Evolutionary conservation across 805 yeast genomes (phyloP).

Genomic region (Priceomyces castillae): DNA sequence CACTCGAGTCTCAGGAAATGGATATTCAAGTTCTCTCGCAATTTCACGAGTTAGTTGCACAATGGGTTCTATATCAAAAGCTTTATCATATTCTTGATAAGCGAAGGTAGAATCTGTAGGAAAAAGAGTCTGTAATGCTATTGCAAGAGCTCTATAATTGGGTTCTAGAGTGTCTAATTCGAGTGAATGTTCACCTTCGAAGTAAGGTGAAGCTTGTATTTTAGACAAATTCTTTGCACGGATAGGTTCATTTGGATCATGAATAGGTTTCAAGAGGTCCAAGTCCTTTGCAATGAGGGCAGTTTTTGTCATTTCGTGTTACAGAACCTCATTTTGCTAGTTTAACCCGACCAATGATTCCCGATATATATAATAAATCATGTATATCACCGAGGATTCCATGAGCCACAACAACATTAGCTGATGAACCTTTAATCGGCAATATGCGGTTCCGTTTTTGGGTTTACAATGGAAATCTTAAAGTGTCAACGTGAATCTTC

Average conservation of each 20-base stretch:
- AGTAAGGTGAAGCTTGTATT: constrained; percentile 29
- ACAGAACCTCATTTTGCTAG: no score
- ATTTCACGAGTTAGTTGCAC: constrained; percentile 14
- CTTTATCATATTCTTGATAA: constrained; percentile 17
- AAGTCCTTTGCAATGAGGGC: not conserved
- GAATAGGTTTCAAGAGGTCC: not conserved
- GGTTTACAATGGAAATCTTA: no score
- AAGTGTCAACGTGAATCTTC: no score
- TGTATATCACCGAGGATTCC: no score
- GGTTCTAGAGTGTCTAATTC: constrained; percentile 19
- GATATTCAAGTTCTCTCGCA: constrained; percentile 8
- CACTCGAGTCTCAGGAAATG: constrained; percentile 14
- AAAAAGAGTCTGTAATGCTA: constrained; percentile 28
- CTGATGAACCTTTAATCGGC: no score
- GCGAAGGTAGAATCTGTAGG: constrained; percentile 21
- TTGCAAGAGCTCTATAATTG: constrained; percentile 22
- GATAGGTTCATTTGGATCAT: not conserved
- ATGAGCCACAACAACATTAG: no score
- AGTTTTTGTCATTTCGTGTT: not conserved
- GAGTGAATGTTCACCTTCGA: constrained; percentile 23
- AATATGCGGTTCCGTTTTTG: no score
- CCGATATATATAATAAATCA: no score
- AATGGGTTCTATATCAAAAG: constrained; percentile 28
- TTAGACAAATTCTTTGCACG: not conserved
- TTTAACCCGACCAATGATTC: no score